Conservation (phyloP, 2,329 filamentous ascomycete species). For the Aspergillus phoenicis region DNA sequence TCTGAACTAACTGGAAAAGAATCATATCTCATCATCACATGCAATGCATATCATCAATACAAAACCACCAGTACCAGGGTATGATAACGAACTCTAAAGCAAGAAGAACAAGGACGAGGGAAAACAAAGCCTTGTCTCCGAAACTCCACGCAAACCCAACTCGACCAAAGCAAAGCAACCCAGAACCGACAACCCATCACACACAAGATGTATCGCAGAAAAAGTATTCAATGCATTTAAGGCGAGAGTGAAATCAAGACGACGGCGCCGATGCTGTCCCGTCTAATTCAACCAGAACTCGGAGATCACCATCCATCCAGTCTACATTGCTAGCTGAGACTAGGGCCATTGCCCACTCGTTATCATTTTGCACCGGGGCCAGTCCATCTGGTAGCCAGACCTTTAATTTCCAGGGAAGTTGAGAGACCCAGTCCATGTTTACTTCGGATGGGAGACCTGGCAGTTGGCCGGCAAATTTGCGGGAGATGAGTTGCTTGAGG, state of each 20-base stretch:
- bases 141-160: not conserved
- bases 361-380: slow-evolving; percentile 40
- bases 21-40: too few species aligned
- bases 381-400: slow-evolving; percentile 48
- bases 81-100: too few species aligned
- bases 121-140: too few species aligned
- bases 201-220: not conserved
- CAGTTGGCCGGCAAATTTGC: slow-evolving; percentile 36
- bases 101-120: too few species aligned
- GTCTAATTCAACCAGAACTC: slow-evolving; percentile 44
- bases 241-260: not conserved
- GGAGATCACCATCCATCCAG: slow-evolving; percentile 52
- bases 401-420: slow-evolving; percentile 38
- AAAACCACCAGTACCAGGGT: too few species aligned
- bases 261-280: slow-evolving; percentile 5
- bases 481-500: slow-evolving; percentile 35
- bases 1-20: too few species aligned
- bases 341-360: slow-evolving; percentile 50
- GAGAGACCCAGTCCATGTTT: slow-evolving; percentile 22
- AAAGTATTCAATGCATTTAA: not conserved
- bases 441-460: slow-evolving; percentile 29
- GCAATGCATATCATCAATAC: too few species aligned
- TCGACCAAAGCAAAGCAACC: not conserved
- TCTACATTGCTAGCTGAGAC: slow-evolving; percentile 46
- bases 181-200: not conserved